Conservation (phyloP, 495 filamentous ascomycete genomes). For the Astrothelium subdiscretum region DNA sequence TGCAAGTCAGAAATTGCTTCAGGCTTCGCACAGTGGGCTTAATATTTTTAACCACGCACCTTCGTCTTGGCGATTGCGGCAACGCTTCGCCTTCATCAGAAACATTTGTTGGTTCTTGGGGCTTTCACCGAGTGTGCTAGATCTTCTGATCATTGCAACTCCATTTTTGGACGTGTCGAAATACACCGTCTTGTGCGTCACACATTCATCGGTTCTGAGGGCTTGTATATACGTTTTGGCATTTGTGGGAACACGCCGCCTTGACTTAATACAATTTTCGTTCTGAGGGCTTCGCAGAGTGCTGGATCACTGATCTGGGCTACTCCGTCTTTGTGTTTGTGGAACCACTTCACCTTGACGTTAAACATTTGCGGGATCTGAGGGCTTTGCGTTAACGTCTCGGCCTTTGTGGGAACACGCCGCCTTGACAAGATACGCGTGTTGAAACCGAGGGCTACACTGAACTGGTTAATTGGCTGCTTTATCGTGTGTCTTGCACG, state of each 20-base stretch:
- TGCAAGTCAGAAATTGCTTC: neutral
- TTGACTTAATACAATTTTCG: conserved; percentile 8
- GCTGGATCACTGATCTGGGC: too few species aligned
- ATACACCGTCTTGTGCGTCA: conserved; percentile 18
- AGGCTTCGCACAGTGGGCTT: neutral
- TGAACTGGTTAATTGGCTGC: neutral
- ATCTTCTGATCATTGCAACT: neutral
- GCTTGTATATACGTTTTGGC: conserved; percentile 22
- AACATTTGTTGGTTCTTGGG: neutral
- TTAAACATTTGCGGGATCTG: neutral
- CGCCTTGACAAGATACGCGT: conserved; percentile 19
- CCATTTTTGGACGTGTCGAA: conserved; percentile 26
- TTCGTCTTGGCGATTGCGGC: conserved; percentile 4
- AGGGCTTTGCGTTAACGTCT: conserved; percentile 11
- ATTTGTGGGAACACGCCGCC: conserved; percentile 29
- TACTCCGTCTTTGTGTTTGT: conserved; percentile 10
- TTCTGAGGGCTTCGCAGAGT: conserved; percentile 12
- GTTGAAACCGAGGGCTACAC: neutral
- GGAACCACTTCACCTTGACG: neutral
- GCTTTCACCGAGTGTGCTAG: neutral
- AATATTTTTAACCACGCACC: neutral
- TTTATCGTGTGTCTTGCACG: neutral
- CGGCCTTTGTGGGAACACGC: conserved; percentile 34
- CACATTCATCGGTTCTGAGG: neutral
- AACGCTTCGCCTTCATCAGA: neutral